A percentile compares a stretch with the other conserved stretches of the same genome.
These are phyloP conservation scores for Paramecium pentaurelia DNA, from an alignment of 73 alveolate genomes.

Conservation along the genomic window DNA sequence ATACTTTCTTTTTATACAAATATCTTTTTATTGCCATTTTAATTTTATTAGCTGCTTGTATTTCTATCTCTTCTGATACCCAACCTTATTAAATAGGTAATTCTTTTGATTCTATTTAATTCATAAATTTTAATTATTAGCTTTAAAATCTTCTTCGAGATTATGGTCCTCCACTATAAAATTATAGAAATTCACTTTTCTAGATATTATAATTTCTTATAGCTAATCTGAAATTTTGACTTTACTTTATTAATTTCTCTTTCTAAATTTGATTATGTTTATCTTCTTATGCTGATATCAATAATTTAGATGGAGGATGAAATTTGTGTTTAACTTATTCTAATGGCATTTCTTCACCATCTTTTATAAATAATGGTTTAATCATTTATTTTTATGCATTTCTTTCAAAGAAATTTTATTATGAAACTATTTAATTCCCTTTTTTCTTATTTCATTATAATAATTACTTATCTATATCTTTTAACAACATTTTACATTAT, in stretches of 20 bases:
- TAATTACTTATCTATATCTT: background rate
- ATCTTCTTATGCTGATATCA: background rate
- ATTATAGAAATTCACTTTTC: background rate
- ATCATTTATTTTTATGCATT: background rate
- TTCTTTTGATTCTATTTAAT: background rate
- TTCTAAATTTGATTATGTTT: background rate
- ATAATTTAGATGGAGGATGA: slow-evolving; percentile 40
- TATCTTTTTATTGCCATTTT: slow-evolving; percentile 24
- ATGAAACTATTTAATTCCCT: background rate
- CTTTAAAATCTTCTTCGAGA: background rate
- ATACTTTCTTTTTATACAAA: background rate
- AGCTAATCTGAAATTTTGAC: background rate
- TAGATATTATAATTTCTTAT: background rate
- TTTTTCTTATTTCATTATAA: background rate
- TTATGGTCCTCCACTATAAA: slow-evolving; percentile 45
- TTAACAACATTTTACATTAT: background rate
- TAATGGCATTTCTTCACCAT: background rate
- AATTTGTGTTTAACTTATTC: background rate
- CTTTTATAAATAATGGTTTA: background rate
- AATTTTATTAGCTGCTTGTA: background rate
- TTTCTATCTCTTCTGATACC: background rate
- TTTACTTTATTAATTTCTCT: background rate
- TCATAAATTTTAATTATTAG: background rate
- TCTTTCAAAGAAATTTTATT: background rate
- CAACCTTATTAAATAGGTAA: background rate